A percentile compares a stretch with the other conserved stretches of the same genome.
Evolutionary conservation across 768 basidiomycete genomes (phyloP).

Genomic region (Gymnopilus junonius): DNA sequence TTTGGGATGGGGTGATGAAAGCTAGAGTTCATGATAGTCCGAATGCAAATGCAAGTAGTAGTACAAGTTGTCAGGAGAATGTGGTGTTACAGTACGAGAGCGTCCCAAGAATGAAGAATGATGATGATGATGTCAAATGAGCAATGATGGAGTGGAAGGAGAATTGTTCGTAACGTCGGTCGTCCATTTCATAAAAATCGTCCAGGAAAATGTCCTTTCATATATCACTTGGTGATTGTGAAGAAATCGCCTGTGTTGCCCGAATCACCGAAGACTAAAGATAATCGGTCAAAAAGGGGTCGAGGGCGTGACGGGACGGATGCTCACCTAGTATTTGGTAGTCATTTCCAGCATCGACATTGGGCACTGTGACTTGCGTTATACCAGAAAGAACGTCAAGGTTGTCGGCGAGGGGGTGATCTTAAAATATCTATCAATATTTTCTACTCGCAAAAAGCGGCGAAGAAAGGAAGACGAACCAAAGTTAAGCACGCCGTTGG

Average conservation of each 20-base stretch:
- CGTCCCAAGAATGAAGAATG: slow-evolving; percentile 15
- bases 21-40: slow-evolving; percentile 10
- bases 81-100: slow-evolving; percentile 4
- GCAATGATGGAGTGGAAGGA: neutral
- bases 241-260: slow-evolving; percentile 52
- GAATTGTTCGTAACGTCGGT: slow-evolving; percentile 3
- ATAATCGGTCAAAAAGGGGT: slow-evolving; percentile 3
- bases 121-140: neutral
- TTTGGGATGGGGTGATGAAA: slow-evolving; percentile 4
- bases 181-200: slow-evolving; percentile 7
- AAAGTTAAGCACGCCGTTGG: slow-evolving; percentile 33
- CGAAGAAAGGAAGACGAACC: slow-evolving; percentile 24
- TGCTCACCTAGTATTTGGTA: slow-evolving; percentile 39
- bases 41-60: slow-evolving; percentile 7
- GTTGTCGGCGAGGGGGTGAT: slow-evolving; percentile 39
- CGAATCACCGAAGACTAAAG: slow-evolving; percentile 56
- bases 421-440: slow-evolving; percentile 17
- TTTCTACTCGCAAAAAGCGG: neutral
- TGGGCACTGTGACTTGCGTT: slow-evolving; percentile 44
- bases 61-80: slow-evolving; percentile 6
- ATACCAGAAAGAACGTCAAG: slow-evolving; percentile 41
- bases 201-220: neutral
- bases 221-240: slow-evolving; percentile 41
- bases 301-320: neutral
- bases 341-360: slow-evolving; percentile 36